These are phyloP conservation scores for Globisporangium uncinulatum DNA, from an alignment of 352 stramenopile species.

Conservation along the genomic window DNA sequence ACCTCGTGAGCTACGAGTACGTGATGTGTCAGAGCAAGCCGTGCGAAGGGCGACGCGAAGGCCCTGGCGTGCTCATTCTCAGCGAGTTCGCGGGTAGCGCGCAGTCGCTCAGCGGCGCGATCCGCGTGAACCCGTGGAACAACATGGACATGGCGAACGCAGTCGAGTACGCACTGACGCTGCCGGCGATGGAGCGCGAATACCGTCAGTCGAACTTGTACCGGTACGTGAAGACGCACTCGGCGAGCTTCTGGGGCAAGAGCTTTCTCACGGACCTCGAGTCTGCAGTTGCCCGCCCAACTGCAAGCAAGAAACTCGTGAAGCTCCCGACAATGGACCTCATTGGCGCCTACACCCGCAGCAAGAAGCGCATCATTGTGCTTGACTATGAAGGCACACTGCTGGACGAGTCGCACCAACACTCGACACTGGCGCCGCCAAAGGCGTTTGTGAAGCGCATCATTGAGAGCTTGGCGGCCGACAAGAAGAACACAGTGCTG, in stretches of 20 bases:
- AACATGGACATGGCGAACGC: constrained; percentile 78
- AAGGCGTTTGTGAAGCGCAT: constrained; percentile 64
- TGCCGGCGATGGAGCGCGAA: constrained; percentile 77
- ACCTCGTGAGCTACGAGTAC: constrained; percentile 89
- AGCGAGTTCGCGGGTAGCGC: constrained; percentile 88
- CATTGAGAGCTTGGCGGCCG: constrained; percentile 73
- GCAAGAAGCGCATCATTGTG: constrained; percentile 83
- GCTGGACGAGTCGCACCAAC: constrained; percentile 62
- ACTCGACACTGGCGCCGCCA: constrained; percentile 70
- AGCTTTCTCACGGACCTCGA: constrained; percentile 71
- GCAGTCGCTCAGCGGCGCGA: constrained; percentile 80
- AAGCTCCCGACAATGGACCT: constrained; percentile 59
- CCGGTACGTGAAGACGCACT: constrained; percentile 84
- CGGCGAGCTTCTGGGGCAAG: constrained; percentile 77
- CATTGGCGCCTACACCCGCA: constrained; percentile 65
- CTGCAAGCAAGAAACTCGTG: constrained; percentile 35
- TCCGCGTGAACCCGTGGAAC: constrained; percentile 88
- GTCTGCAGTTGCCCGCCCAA: constrained; percentile 67
- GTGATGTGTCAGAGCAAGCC: constrained; percentile 79
- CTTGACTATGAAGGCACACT: constrained; percentile 87
- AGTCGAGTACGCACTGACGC: constrained; percentile 79
- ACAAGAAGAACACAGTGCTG: constrained; percentile 71
- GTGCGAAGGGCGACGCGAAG: constrained; percentile 46
- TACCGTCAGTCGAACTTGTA: constrained; percentile 87
- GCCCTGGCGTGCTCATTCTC: constrained; percentile 80